Conservation (phyloP, 106 monocot genomes). For the Xerophyta viscosa region DNA sequence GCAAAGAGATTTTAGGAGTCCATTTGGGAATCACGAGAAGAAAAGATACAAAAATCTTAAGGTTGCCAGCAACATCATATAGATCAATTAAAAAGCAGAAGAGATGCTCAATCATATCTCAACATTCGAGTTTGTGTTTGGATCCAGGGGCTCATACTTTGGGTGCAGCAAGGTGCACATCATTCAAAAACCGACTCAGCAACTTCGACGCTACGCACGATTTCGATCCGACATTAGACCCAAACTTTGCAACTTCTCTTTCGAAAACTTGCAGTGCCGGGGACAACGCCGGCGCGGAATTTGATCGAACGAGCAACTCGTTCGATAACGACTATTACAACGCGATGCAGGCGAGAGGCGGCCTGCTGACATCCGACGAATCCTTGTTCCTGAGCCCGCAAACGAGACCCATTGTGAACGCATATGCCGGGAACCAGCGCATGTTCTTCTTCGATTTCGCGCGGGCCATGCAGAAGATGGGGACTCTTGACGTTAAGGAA, state of each 20-base stretch:
- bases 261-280: slow-evolving; percentile 31
- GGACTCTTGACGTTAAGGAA: slow-evolving; percentile 55
- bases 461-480: slow-evolving; percentile 75
- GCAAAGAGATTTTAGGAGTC: too few relatives aligned
- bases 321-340: slow-evolving; percentile 71
- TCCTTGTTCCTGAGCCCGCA: slow-evolving; percentile 33
- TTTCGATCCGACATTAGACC: slow-evolving; percentile 40
- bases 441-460: slow-evolving; percentile 61
- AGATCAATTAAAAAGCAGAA: too few relatives aligned
- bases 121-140: too few relatives aligned
- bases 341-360: slow-evolving; percentile 22
- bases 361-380: slow-evolving; percentile 63
- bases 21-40: too few relatives aligned
- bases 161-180: slow-evolving; percentile 53
- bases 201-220: slow-evolving; percentile 35
- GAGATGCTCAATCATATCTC: too few relatives aligned
- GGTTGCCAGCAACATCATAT: too few relatives aligned
- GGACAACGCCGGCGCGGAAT: slow-evolving; percentile 29
- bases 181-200: slow-evolving; percentile 54
- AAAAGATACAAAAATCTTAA: too few relatives aligned
- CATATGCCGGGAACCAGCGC: slow-evolving; percentile 49
- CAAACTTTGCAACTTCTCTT: slow-evolving; percentile 21
- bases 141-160: slow-evolving; percentile 60
- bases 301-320: slow-evolving; percentile 34
- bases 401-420: slow-evolving; percentile 38